Conservation (phyloP, 2,329 filamentous ascomycete species). For the Alternaria tenuissima region DNA sequence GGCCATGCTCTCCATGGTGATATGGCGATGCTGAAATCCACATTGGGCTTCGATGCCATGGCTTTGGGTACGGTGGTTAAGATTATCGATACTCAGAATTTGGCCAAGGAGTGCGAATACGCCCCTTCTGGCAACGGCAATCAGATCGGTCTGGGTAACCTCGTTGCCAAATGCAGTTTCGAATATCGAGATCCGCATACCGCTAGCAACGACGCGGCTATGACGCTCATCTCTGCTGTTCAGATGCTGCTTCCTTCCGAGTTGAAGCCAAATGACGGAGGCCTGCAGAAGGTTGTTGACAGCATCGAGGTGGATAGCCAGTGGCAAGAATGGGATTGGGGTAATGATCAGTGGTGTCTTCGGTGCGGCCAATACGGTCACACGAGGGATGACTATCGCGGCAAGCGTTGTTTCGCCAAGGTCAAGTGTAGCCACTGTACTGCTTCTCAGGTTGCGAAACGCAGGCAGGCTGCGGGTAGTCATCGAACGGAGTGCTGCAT, state of each 20-base stretch:
- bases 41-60: constrained; percentile 6
- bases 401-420: background rate
- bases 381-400: background rate
- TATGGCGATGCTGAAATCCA: constrained; percentile 7
- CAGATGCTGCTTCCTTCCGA: constrained; percentile 14
- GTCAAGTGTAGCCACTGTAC: constrained; percentile 5
- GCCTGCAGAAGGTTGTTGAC: constrained; percentile 9
- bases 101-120: constrained; percentile 13
- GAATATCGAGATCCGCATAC: constrained; percentile 21
- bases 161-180: constrained; percentile 12
- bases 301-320: constrained; percentile 6
- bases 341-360: constrained; percentile 12
- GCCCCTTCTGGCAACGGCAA: background rate
- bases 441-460: background rate
- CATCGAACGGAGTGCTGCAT: constrained; percentile 11
- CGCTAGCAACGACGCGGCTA: constrained; percentile 24
- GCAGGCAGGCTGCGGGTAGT: background rate
- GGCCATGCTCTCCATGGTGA: constrained; percentile 20
- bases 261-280: background rate
- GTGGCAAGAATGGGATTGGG: constrained; percentile 9
- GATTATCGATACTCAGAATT: constrained; percentile 23
- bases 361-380: constrained; percentile 12
- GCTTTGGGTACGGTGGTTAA: constrained; percentile 14
- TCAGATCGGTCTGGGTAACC: constrained; percentile 7
- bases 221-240: constrained; percentile 23